These are phyloP conservation scores for Fusarium nurragi DNA, from an alignment of 2,329 filamentous ascomycete species.

Conservation along the genomic window DNA sequence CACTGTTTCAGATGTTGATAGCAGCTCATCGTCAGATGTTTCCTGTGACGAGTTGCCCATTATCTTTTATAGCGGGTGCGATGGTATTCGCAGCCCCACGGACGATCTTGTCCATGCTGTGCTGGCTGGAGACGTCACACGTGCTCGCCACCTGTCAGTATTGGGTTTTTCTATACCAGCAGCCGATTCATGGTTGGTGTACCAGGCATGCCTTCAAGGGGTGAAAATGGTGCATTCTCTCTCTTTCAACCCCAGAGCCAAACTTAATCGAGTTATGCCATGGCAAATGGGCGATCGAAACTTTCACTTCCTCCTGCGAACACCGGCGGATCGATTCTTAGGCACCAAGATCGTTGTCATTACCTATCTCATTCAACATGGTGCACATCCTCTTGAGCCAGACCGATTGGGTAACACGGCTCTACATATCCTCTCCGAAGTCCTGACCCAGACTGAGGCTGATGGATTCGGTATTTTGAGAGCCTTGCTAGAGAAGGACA, in stretches of 20 bases:
- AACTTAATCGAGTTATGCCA: conserved; percentile 3
- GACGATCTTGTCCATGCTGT: not conserved
- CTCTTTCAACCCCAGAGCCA: not conserved
- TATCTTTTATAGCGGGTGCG: not conserved
- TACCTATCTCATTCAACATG: conserved; percentile 1
- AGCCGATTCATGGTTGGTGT: conserved; percentile 6
- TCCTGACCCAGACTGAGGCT: not conserved
- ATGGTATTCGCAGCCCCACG: not conserved
- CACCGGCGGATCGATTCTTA: not conserved
- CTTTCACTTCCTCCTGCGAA: conserved; percentile 6
- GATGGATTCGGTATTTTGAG: not conserved
- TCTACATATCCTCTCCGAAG: conserved; percentile 5
- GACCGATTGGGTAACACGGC: conserved; percentile 10
- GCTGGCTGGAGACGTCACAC: not conserved
- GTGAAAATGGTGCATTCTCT: conserved; percentile 6
- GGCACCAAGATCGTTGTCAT: not conserved
- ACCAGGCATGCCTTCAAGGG: conserved; percentile 5
- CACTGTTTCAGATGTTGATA: not conserved
- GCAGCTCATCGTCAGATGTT: not conserved
- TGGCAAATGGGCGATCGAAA: conserved; percentile 10
- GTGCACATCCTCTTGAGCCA: conserved; percentile 2
- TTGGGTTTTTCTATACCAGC: not conserved
- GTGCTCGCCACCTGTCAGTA: not conserved
- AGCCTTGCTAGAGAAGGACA: not conserved
- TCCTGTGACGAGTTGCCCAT: not conserved